Conservation (phyloP, 208 protist species). For the Crithidia thermophila region DNA sequence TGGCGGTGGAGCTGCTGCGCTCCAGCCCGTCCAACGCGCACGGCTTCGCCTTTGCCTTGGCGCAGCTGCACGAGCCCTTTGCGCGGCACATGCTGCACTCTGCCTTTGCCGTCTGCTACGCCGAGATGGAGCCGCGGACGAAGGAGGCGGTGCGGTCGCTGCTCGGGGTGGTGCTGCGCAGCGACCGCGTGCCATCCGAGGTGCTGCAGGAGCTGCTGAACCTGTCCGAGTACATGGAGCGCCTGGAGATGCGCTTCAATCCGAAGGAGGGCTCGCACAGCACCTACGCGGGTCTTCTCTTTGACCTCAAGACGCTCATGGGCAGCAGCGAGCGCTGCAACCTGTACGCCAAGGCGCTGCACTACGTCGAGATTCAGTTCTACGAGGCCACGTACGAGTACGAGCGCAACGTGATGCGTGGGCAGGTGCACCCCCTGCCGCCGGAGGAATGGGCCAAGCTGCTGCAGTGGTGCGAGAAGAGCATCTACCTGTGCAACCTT, state of each 20-base stretch:
- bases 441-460: slow-evolving; percentile 65
- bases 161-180: slow-evolving; percentile 75
- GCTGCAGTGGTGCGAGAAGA: slow-evolving; percentile 86
- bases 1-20: slow-evolving; percentile 85
- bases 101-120: slow-evolving; percentile 88
- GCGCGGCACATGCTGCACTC: slow-evolving; percentile 89
- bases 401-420: slow-evolving; percentile 69
- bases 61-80: slow-evolving; percentile 87
- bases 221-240: slow-evolving; percentile 98
- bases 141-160: slow-evolving; percentile 54
- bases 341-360: slow-evolving; percentile 93
- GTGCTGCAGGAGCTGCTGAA: slow-evolving; percentile 96
- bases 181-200: slow-evolving; percentile 77
- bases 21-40: slow-evolving; percentile 81
- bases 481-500: slow-evolving; percentile 98
- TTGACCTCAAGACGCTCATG: slow-evolving; percentile 90
- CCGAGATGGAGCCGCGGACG: slow-evolving; percentile 66
- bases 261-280: slow-evolving; percentile 39
- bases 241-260: slow-evolving; percentile 85
- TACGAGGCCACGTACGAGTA: slow-evolving; percentile 79
- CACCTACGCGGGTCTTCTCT: slow-evolving; percentile 62
- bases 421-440: slow-evolving; percentile 58
- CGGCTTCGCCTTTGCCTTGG: slow-evolving; percentile 71
- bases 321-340: slow-evolving; percentile 94
- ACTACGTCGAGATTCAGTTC: slow-evolving; percentile 95